A percentile compares a stretch with the other conserved stretches of the same genome.
These are phyloP conservation scores for Styphnolobium japonicum DNA, from an alignment of 306 rosid species.

Conservation along the genomic window DNA sequence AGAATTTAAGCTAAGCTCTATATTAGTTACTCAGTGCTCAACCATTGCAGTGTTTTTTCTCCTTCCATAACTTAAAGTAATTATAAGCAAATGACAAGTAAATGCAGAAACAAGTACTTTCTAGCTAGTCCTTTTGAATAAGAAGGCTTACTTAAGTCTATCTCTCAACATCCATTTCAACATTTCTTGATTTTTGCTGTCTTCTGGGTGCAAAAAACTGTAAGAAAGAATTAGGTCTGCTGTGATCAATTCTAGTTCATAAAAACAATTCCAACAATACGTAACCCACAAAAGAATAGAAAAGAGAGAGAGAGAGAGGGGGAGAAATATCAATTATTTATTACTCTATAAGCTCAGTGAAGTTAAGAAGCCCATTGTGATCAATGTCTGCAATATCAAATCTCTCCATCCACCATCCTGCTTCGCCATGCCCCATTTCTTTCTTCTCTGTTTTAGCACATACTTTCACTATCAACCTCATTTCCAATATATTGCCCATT, in stretches of 20 bases:
- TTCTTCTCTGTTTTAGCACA: conserved; percentile 50
- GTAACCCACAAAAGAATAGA: not conserved
- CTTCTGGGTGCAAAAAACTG: conserved; percentile 85
- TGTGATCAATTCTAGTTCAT: not conserved
- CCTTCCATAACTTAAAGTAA: not conserved
- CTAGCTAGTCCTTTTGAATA: not conserved
- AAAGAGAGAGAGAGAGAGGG: not conserved
- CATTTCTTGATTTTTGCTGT: conserved; percentile 49
- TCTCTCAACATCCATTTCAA: conserved; percentile 61
- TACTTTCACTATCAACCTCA: not conserved
- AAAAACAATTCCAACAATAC: not conserved
- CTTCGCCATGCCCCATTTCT: conserved; percentile 58
- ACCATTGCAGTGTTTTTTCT: not conserved
- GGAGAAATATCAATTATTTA: not conserved
- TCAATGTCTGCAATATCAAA: conserved; percentile 62
- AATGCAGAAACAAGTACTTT: not conserved
- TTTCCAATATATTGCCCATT: not conserved
- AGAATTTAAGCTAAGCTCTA: not conserved
- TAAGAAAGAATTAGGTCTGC: not conserved
- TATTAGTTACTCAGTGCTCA: not conserved
- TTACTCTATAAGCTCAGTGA: conserved; percentile 71
- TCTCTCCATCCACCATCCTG: conserved; percentile 82
- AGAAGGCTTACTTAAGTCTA: conserved; percentile 47
- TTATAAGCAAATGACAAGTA: not conserved
- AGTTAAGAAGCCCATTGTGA: conserved; percentile 49